Base-by-base conservation (phyloP, 1,284 basidiomycete species). In the Puccinia novopanici region DNA sequence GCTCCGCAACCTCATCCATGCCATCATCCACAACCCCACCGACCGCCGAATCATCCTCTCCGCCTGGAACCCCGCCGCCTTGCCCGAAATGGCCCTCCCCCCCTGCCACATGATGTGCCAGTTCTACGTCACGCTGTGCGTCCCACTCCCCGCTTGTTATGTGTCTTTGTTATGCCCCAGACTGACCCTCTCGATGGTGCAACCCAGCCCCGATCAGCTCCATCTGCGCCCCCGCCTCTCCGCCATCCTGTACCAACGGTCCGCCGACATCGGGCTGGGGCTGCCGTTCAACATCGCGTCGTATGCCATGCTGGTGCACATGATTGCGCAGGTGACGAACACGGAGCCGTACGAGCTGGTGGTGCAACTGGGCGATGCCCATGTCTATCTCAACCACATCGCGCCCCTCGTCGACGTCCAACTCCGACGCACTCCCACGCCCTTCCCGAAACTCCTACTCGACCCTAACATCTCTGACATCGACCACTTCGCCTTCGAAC, bases 211-310 rank as follows among this genome's bases (percentile, higher is more conserved):
- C n/a, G 77, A 79, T 54, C 40, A 72, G 13, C n/a, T 30, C 15
- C 52, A 79, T 54, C 92, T 92, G 0, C 81, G 81, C 40, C 84
- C 73, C 42, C 90, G 90, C 82, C 91, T 99, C 52, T 94, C 92
- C 19, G 98, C 95, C 86, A 89, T 98, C 75, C 97, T 99, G 94
- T 98, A 93, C 88, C 96, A 99, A 86, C 93, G 97, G 61, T 98
- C 95, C 8, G 96, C 95, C 63, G 96, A 99, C 85, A 89, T 98
- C 9, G 96, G 96, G 0, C 92, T 99, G 54, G 96, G 96, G 3
- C 93, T 98, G 73, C 96, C 96, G 0, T 99, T 99, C 90, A 99
- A 99, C 87, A 98, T 99, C 86, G 96, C 96, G 12, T 96, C 94
- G 0, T 99, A 99, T 86, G 93, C 97, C 0, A 89, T 99, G 24